Evolutionary conservation across 202 grass and related monocot genomes (phyloP).

Genomic region (Musa balbisiana): DNA sequence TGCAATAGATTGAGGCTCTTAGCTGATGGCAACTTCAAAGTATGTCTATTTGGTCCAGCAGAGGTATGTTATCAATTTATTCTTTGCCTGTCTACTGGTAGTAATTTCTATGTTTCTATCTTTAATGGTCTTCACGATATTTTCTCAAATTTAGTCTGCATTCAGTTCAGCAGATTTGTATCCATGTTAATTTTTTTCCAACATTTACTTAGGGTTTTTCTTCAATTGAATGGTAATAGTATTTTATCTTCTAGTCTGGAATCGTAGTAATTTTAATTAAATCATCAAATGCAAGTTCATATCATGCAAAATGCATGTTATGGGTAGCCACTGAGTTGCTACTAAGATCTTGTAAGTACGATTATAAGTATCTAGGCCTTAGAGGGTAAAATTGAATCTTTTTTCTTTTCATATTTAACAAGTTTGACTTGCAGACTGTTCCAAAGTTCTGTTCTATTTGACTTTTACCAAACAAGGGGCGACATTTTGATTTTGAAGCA

Average conservation of each 20-base stretch:
- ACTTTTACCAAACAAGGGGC: background rate
- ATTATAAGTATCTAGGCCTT: too few species aligned
- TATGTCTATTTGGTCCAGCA: conserved; percentile 90
- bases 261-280: too few species aligned
- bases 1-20: conserved; percentile 86
- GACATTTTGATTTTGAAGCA: background rate
- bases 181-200: background rate
- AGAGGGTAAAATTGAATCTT: background rate
- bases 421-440: background rate
- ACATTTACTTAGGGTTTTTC: background rate
- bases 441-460: too few species aligned
- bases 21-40: conserved; percentile 97
- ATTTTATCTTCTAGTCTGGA: too few species aligned
- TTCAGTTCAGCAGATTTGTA: too few species aligned
- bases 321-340: too few species aligned
- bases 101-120: background rate
- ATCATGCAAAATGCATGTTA: too few species aligned
- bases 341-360: background rate
- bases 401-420: background rate
- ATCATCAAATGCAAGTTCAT: too few species aligned
- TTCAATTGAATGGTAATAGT: background rate
- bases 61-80: conserved; percentile 41
- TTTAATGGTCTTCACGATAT: background rate
- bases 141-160: too few species aligned
- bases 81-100: background rate